phyloP scores from a whole-genome alignment of 352 stramenopile species.

The Globisporangium recalcitrans region DNA sequence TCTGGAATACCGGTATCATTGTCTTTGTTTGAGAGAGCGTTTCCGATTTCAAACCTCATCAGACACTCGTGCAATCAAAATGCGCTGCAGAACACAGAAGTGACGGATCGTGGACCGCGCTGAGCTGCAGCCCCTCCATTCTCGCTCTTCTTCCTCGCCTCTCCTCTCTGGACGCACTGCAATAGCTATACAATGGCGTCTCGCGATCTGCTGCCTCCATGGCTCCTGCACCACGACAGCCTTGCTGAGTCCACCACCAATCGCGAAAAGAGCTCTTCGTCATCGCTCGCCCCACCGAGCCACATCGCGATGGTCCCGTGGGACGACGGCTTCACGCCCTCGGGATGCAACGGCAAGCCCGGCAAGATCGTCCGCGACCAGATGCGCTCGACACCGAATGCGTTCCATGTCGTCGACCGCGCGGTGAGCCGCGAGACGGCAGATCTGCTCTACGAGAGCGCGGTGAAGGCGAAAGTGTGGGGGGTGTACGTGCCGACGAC shows the following conservation, averaged over 20 bases:
- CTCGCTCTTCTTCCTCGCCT: background rate
- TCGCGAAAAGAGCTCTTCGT: conserved; percentile 3
- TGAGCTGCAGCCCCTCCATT: no score
- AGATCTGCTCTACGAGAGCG: conserved; percentile 51
- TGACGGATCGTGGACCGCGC: background rate
- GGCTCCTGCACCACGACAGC: conserved; percentile 13
- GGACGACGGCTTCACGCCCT: conserved; percentile 63
- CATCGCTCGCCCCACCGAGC: background rate
- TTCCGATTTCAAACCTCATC: no score
- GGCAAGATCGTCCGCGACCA: conserved; percentile 46
- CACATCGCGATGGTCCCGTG: conserved; percentile 25
- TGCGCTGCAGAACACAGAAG: background rate
- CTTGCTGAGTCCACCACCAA: background rate
- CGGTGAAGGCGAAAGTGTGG: conserved; percentile 52
- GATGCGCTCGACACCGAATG: conserved; percentile 24
- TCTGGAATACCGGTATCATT: no score
- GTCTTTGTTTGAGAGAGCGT: no score
- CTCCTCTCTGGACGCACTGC: background rate
- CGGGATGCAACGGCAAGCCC: conserved; percentile 31
- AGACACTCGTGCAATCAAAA: background rate
- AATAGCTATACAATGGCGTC: no score
- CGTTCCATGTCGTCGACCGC: conserved; percentile 40
- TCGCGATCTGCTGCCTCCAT: conserved; percentile 9
- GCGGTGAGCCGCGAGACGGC: conserved; percentile 41
- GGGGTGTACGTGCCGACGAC: conserved; percentile 49